These are phyloP conservation scores for Telfairia occidentalis DNA, from an alignment of 331 rosid genomes.

Conservation along the genomic window DNA sequence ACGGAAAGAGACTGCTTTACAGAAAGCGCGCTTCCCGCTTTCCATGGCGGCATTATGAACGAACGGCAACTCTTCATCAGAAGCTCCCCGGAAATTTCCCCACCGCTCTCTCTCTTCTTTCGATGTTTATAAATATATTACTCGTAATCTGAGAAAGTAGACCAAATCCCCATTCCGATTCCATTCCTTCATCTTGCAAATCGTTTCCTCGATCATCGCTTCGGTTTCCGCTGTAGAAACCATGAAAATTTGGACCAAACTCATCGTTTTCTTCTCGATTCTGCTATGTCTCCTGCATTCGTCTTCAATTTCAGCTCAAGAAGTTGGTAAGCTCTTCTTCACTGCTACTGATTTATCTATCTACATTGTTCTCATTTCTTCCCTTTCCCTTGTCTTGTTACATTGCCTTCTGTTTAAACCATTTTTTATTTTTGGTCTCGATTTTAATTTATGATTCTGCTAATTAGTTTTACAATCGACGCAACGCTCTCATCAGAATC, in stretches of 20 bases:
- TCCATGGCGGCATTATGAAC: too few species aligned
- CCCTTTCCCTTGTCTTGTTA: background rate
- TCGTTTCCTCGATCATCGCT: background rate
- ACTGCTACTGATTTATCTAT: too few species aligned
- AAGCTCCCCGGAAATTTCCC: background rate
- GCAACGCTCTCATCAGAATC: background rate
- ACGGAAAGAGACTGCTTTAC: too few species aligned
- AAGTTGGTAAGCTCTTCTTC: constrained; percentile 11
- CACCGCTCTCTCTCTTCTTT: background rate
- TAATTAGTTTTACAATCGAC: background rate
- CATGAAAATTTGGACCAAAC: background rate
- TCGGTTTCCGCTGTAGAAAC: background rate
- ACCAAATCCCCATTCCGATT: background rate
- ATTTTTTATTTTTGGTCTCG: background rate
- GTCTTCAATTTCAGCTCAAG: constrained; percentile 11
- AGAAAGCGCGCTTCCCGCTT: too few species aligned
- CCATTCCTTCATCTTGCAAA: background rate
- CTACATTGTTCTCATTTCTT: background rate
- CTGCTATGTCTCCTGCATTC: background rate
- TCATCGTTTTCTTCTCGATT: background rate
- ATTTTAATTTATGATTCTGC: background rate
- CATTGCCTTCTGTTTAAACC: background rate
- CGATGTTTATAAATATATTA: background rate
- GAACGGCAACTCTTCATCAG: too few species aligned
- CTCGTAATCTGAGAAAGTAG: background rate